Conservation (phyloP, 495 filamentous ascomycete genomes). For the Echria macrotheca region DNA sequence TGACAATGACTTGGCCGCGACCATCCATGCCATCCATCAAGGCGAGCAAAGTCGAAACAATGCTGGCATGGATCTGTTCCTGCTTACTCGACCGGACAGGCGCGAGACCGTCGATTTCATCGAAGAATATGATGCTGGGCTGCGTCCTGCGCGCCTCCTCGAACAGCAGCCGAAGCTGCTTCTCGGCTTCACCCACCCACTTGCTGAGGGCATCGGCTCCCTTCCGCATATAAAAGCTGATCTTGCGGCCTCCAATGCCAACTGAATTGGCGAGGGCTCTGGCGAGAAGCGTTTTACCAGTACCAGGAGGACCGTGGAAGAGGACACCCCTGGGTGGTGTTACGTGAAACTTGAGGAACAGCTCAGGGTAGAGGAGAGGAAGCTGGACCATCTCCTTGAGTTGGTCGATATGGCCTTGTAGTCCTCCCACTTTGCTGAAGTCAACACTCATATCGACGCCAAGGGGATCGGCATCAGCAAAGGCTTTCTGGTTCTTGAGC, state of each 20-base stretch:
- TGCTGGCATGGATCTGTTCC: conserved; percentile 97
- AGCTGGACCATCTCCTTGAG: conserved; percentile 97
- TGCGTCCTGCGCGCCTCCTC: conserved; percentile 93
- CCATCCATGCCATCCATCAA: conserved; percentile 99
- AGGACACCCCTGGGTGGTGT: conserved; percentile 90
- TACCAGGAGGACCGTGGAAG: conserved; percentile 95
- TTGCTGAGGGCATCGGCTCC: conserved; percentile 95
- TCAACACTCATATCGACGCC: conserved; percentile 87
- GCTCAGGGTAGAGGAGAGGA: conserved; percentile 87
- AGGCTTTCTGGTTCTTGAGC: conserved; percentile 66
- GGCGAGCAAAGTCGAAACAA: conserved; percentile 89
- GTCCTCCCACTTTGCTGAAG: conserved; percentile 86
- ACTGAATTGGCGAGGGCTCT: conserved; percentile 83
- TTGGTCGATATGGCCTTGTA: conserved; percentile 88
- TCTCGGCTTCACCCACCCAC: conserved; percentile 97
- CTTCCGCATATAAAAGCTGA: conserved; percentile 99
- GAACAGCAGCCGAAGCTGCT: conserved; percentile 86
- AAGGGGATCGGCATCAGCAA: conserved; percentile 90
- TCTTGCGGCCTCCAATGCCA: conserved; percentile 71
- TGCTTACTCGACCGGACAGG: conserved; percentile 95
- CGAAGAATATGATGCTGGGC: conserved; percentile 98
- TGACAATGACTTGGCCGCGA: conserved; percentile 94
- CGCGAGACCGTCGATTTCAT: conserved; percentile 95
- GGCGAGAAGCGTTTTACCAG: conserved; percentile 93
- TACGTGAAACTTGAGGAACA: conserved; percentile 88